Base-by-base conservation (phyloP, 2,329 filamentous ascomycete genomes). In the Aspergillus japonicus region DNA sequence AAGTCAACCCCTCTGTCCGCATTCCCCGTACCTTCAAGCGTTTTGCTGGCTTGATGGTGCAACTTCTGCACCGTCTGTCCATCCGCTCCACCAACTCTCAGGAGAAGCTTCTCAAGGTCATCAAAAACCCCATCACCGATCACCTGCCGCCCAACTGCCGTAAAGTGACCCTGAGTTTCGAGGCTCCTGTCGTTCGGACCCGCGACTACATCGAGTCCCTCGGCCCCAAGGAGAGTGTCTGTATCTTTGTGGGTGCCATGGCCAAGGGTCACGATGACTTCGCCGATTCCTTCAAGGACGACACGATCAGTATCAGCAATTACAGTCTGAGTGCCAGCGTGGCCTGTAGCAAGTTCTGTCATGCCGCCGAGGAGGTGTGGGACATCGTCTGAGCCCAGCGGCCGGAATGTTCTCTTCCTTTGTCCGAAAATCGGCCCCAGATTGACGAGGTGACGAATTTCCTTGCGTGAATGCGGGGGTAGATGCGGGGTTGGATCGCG, bases 1-100 rank as follows among this genome's bases (percentile, higher is more conserved):
- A 98, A 80, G 94, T 99, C 66, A 97, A 92, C 72, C 95, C 95
- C n/a, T 93, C 92, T 8, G 95, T 99, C 60, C 92, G 95, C 72
- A 98, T 99, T 67, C 95, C 95, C 54, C 89, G 95, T 78, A 99
- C 95, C 0, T 99, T 99, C 80, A 99, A 99, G 84, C 92, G 95
- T 47, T 99, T 99, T 71, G 95, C 95, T 50, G 95, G 95, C 80
- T 82, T 99, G 62, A 99, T 99, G 95, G 95, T 99, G 57, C 95
- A 99, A 80, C 85, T 99, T 42, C 87, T 99, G 49, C 95, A 99
- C 78, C 90, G 93, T 61, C 87, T 98, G 47, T 96, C 94, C 48
- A 99, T 99, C 72, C 89, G 95, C 66, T 97, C 94, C 44, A 96
- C 94, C 66, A 96, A 94, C 66, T 98, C 94, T 4, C 92, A 97